Evolutionary conservation across 1,284 basidiomycete species (phyloP).

Genomic region (Microbotryomycetes sp.): DNA sequence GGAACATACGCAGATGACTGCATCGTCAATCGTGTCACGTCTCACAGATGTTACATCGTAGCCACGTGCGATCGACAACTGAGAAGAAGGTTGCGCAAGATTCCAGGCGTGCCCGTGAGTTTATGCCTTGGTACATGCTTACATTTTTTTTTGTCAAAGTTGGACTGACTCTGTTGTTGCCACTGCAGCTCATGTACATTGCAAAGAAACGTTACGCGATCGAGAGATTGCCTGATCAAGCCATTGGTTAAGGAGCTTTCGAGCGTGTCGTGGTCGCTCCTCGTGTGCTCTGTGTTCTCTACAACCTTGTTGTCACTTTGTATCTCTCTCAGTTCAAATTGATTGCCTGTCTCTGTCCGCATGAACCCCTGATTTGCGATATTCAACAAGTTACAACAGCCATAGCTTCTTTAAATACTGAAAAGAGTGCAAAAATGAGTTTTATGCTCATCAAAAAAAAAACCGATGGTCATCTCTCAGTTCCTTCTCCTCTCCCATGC

Average conservation of each 20-base stretch:
- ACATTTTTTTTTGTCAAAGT: not conserved
- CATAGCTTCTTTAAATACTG: too few species aligned
- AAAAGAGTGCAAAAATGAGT: too few species aligned
- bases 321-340: too few species aligned
- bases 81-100: conserved; percentile 80
- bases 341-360: too few species aligned
- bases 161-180: not conserved
- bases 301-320: too few species aligned
- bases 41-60: conserved; percentile 95
- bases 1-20: conserved; percentile 99
- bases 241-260: conserved; percentile 43
- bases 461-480: not conserved
- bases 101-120: conserved; percentile 72
- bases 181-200: conserved; percentile 73
- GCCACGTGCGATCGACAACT: conserved; percentile 97
- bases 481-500: conserved; percentile 11
- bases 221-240: conserved; percentile 85
- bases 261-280: not conserved
- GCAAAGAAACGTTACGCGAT: conserved; percentile 83
- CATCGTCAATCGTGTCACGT: conserved; percentile 85
- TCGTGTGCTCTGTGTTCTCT: not conserved
- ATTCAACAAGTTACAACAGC: too few species aligned
- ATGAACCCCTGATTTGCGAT: too few species aligned
- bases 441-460: not conserved
- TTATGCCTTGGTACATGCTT: not conserved